Base-by-base conservation (phyloP, 805 yeast species). In the Yamadazyma paraphyllophila region DNA sequence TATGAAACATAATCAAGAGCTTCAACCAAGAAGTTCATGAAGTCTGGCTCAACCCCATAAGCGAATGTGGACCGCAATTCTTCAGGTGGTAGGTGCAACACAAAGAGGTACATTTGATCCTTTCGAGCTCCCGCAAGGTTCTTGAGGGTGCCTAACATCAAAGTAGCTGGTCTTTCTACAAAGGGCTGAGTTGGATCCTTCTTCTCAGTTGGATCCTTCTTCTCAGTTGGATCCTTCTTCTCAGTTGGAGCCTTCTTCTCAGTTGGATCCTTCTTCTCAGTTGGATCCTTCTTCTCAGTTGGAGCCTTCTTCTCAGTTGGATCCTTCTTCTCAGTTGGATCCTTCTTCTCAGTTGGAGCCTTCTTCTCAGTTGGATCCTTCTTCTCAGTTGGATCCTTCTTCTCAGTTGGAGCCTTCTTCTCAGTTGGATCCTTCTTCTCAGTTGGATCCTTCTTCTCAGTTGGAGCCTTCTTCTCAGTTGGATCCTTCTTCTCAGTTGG, bases 41-140 rank as follows among this genome's bases (percentile, higher is more conserved):
- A 70, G 10, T 71, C 76, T 0, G 73, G 53, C 32, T 81, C 86
- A 1, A 82, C 57, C 1, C 82, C 83, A 8, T 74, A 44, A 7
- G 57, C 52, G 45, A 77, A 81, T 2, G 74, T 48, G 9, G 54
- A 53, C 1, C 48, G 13, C 33, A 68, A 65, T 1, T 58, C 55
- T 0, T 47, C 37, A 0, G 63, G 38, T 1, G 62, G 48, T 1
- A 77, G 31, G 2, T 47, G 42, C 4, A 77, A 47, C 1, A 76
- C 62, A 47, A 70, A 74, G 10, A 51, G 38, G 44, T 71, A 75
- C 2, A 75, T 72, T 2, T 50, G 50, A 1, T 36, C 45, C 44
- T 54, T 66, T 45, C 59, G 55, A 2, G 52, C 50, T 7, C 45
- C 51, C 1, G 74, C 65, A 24, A 66, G 52, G 12, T 47, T 40